These are phyloP conservation scores for Backusella westeae DNA, from an alignment of 192 early-diverging fungal species.

Conservation along the genomic window DNA sequence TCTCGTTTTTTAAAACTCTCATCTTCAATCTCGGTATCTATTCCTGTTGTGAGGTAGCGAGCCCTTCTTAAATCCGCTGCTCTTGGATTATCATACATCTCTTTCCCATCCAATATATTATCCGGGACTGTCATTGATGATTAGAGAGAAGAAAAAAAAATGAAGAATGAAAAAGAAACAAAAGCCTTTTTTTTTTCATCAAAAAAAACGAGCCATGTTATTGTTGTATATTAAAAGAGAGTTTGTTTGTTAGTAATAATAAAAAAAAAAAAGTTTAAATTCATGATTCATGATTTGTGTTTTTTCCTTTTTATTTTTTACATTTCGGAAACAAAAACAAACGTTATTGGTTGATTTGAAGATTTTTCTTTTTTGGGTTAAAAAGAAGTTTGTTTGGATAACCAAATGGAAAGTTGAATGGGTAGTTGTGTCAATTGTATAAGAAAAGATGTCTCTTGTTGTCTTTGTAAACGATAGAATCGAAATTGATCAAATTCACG, in stretches of 20 bases:
- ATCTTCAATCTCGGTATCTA: neutral
- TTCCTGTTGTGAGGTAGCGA: slow-evolving; percentile 3
- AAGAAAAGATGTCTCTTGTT: neutral
- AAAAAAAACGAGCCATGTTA: neutral
- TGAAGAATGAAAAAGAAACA: neutral
- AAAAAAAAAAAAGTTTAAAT: neutral
- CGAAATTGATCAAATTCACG: slow-evolving; percentile 52
- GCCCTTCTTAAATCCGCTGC: slow-evolving; percentile 3
- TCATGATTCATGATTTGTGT: neutral
- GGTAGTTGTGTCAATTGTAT: neutral
- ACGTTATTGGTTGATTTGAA: neutral
- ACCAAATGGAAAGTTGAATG: neutral
- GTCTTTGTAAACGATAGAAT: slow-evolving; percentile 30
- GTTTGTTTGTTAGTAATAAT: neutral
- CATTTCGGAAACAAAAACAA: neutral
- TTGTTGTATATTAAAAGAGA: neutral
- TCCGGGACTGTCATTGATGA: neutral
- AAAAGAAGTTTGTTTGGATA: neutral
- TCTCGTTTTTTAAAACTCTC: neutral
- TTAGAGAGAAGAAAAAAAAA: neutral
- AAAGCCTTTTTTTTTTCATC: neutral
- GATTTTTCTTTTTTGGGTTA: neutral
- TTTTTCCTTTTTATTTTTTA: neutral
- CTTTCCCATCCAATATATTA: slow-evolving; percentile 96
- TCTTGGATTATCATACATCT: slow-evolving; percentile 56